Evolutionary conservation across 805 yeast genomes (phyloP).

Genomic region (Blastobotrys terrestris): DNA sequence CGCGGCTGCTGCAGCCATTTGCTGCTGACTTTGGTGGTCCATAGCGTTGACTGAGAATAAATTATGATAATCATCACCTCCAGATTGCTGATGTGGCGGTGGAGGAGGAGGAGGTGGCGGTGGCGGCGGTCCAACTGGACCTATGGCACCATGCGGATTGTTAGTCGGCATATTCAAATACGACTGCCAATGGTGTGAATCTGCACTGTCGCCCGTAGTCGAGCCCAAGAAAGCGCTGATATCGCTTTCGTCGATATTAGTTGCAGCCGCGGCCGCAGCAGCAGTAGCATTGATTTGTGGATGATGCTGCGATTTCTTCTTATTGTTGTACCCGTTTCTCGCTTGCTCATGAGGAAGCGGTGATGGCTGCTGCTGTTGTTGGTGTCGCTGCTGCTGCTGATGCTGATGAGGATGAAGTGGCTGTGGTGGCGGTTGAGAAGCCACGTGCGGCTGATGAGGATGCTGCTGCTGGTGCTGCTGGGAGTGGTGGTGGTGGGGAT

Average conservation of each 20-base stretch:
- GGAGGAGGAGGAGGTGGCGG: neutral
- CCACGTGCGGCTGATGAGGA: neutral
- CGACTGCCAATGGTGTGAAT: neutral
- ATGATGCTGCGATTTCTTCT: neutral
- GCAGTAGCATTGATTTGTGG: neutral
- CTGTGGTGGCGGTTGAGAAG: neutral
- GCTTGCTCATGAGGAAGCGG: neutral
- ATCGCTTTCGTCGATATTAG: neutral
- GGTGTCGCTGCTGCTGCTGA: neutral
- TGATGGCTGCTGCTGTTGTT: neutral
- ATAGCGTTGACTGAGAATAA: neutral
- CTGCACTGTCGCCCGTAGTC: neutral
- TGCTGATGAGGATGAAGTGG: neutral
- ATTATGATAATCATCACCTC: neutral
- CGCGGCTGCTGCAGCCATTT: neutral
- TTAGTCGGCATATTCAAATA: neutral
- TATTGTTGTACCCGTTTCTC: neutral
- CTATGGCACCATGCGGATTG: neutral
- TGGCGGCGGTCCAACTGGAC: neutral
- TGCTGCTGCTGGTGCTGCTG: neutral
- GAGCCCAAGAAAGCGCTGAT: neutral
- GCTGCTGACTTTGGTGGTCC: neutral
- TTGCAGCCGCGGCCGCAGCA: neutral
- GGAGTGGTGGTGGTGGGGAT: neutral
- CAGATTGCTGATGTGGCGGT: too few species aligned